phyloP scores from a whole-genome alignment of 768 basidiomycete genomes.

The Amyloporia xantha region DNA sequence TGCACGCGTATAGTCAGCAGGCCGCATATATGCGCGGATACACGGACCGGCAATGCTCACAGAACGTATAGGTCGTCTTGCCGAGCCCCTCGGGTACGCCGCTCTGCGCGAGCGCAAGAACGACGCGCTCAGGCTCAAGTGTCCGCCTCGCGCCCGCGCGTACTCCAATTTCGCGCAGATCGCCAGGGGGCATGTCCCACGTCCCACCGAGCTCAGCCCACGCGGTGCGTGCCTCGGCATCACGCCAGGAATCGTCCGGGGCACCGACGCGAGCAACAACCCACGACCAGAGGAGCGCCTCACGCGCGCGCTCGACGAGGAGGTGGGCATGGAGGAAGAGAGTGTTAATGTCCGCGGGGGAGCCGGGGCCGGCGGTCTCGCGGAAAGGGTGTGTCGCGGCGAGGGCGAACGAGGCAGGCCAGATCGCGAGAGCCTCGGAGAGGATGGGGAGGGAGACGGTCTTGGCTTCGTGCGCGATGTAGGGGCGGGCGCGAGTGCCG shows the following conservation, averaged over 20 bases:
- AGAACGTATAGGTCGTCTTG: conserved; percentile 17
- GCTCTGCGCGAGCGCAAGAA: conserved; percentile 10
- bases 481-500: conserved; percentile 30
- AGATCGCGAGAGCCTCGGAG: conserved; percentile 28
- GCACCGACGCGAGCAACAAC: conserved; percentile 27
- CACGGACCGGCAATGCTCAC: no score
- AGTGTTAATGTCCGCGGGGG: conserved; percentile 23
- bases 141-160: conserved; percentile 13
- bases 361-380: conserved; percentile 23
- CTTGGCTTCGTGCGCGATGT: conserved; percentile 35
- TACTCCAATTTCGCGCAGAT: conserved; percentile 7
- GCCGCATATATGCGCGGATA: no score
- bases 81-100: conserved; percentile 10
- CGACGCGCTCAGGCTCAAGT: conserved; percentile 14
- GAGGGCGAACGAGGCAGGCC: conserved; percentile 22
- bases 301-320: conserved; percentile 30
- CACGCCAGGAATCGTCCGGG: conserved; percentile 18
- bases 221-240: conserved; percentile 12
- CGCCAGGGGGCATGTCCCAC: not conserved
- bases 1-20: conserved; percentile 8
- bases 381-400: conserved; percentile 29
- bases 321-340: conserved; percentile 28
- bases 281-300: conserved; percentile 34
- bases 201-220: conserved; percentile 28
- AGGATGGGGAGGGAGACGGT: conserved; percentile 27